Percentiles rank a stretch among this genome's conserved stretches.
Conservation (phyloP, 2,329 filamentous ascomycete genomes). For the Sporothrix dimorphospora region DNA sequence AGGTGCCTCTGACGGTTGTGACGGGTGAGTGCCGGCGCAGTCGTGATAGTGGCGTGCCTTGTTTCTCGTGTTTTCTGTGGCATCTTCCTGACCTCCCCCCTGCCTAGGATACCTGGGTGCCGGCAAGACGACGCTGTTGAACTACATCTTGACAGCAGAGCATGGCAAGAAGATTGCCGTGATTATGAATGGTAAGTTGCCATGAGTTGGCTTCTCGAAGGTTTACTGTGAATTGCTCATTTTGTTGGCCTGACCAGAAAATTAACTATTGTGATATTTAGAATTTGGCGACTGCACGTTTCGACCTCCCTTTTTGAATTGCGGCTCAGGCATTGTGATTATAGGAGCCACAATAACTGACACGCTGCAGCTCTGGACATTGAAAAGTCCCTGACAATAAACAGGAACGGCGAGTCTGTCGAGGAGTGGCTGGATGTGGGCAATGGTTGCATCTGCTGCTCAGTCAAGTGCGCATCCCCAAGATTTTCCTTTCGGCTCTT, state of each 20-base stretch:
- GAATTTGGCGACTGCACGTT: conserved; percentile 65
- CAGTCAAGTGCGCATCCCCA: conserved; percentile 96
- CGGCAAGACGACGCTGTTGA: conserved; percentile 92
- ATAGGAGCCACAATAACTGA: not conserved
- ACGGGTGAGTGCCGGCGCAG: conserved; percentile 56
- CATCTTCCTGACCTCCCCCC: not conserved
- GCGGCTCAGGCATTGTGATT: not conserved
- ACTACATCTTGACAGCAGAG: conserved; percentile 91
- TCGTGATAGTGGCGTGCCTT: not conserved
- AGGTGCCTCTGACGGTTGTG: conserved; percentile 83
- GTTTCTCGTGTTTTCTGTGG: not conserved
- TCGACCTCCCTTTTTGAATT: not conserved
- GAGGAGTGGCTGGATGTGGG: conserved; percentile 95
- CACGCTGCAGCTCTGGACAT: conserved; percentile 78
- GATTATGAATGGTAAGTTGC: conserved; percentile 77
- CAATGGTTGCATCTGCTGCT: conserved; percentile 97
- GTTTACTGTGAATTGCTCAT: not conserved
- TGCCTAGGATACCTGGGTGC: conserved; percentile 83
- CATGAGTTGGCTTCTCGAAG: not conserved
- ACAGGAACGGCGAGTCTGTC: conserved; percentile 77
- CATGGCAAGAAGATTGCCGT: conserved; percentile 99
- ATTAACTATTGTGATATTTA: conserved; percentile 42
- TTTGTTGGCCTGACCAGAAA: no score
- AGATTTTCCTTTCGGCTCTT: not conserved
- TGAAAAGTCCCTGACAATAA: conserved; percentile 92